phyloP scores from a whole-genome alignment of 768 basidiomycete species.

The Suillus plorans region DNA sequence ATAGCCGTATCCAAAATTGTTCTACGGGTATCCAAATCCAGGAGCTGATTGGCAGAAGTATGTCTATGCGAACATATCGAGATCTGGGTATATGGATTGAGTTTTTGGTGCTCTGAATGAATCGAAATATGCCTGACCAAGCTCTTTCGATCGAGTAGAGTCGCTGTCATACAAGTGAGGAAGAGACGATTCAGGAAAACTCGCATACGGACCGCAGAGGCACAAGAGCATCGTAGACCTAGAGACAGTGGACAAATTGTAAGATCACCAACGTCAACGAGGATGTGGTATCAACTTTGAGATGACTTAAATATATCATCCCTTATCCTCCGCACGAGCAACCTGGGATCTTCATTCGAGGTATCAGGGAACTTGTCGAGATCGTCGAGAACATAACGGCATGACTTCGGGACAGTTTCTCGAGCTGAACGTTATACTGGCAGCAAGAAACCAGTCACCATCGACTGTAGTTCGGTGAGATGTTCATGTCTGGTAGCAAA shows the following conservation, averaged over 20 bases:
- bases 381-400: constrained; percentile 44
- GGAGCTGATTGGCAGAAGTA: background rate
- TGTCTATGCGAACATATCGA: constrained; percentile 43
- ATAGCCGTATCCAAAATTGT: constrained; percentile 62
- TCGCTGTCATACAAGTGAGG: constrained; percentile 33
- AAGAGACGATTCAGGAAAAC: background rate
- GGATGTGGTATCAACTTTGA: constrained; percentile 41
- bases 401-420: constrained; percentile 61
- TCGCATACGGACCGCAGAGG: constrained; percentile 42
- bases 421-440: constrained; percentile 55
- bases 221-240: constrained; percentile 61
- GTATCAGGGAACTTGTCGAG: constrained; percentile 31
- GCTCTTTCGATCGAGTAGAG: constrained; percentile 37
- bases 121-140: constrained; percentile 45
- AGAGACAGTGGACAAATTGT: background rate
- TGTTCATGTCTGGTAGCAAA: constrained; percentile 19
- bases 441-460: constrained; percentile 62
- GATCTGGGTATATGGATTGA: constrained; percentile 58
- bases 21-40: constrained; percentile 32
- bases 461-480: constrained; percentile 43
- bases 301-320: constrained; percentile 65
- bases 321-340: constrained; percentile 54
- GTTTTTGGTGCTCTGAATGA: constrained; percentile 49
- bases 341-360: constrained; percentile 34
- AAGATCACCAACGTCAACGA: background rate